Conservation (phyloP, 73 alveolate species). For the Symbiodinium pilosum region DNA sequence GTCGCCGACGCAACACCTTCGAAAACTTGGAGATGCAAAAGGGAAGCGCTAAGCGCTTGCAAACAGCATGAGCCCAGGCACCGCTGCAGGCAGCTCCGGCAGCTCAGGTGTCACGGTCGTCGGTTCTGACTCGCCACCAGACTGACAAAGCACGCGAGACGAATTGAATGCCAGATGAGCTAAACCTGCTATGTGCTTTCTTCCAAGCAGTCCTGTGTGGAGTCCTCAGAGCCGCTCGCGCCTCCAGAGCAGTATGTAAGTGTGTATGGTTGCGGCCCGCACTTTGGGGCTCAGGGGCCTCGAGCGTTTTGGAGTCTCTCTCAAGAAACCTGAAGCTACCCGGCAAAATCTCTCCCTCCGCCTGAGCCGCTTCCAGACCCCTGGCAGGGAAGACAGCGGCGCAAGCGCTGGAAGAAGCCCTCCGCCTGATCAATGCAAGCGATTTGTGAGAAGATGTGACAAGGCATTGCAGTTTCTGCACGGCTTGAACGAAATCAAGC, state of each 20-base stretch:
- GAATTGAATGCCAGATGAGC: neutral
- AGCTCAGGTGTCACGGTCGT: neutral
- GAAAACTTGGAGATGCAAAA: too few relatives aligned
- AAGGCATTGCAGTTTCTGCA: too few relatives aligned
- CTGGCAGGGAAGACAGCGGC: neutral
- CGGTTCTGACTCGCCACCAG: conserved; percentile 12
- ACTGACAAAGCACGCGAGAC: neutral
- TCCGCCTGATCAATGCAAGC: neutral
- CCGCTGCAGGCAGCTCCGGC: neutral
- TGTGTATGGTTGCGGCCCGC: too few relatives aligned
- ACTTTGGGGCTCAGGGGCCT: neutral
- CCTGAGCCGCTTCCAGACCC: neutral
- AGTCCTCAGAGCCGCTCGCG: neutral
- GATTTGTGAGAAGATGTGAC: too few relatives aligned
- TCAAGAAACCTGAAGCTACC: too few relatives aligned
- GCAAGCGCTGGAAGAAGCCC: neutral
- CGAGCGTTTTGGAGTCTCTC: neutral
- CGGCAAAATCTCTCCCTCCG: too few relatives aligned
- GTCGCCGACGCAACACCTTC: neutral
- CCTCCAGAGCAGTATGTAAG: neutral
- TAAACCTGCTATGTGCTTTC: too few relatives aligned
- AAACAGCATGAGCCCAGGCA: too few relatives aligned
- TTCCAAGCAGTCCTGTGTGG: neutral
- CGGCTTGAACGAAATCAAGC: too few relatives aligned
- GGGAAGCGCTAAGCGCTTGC: neutral